Evolutionary conservation across 1,284 basidiomycete genomes (phyloP).

Genomic region (Thelephora terrestris): DNA sequence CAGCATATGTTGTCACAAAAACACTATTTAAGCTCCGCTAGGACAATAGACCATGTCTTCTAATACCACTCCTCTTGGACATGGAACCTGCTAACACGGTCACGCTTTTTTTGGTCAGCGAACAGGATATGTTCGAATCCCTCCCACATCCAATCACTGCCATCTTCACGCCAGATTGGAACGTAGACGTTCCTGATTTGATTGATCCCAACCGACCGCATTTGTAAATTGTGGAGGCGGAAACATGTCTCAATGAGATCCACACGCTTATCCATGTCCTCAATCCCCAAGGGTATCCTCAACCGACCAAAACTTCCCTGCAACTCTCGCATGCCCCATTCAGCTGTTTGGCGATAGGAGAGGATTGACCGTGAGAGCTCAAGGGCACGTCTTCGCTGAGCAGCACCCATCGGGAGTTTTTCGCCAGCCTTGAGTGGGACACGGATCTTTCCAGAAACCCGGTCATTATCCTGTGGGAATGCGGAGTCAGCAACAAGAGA

Average conservation of each 20-base stretch:
- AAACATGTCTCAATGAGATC: constrained; percentile 24
- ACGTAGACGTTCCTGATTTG: constrained; percentile 30
- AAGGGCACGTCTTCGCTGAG: constrained; percentile 12
- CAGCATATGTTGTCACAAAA: too few relatives aligned
- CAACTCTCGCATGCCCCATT: constrained; percentile 34
- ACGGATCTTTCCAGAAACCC: constrained; percentile 18
- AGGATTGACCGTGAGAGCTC: constrained; percentile 24
- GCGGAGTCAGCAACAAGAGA: constrained; percentile 12
- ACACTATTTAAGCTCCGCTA: too few relatives aligned
- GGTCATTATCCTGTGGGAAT: constrained; percentile 8
- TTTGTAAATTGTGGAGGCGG: constrained; percentile 23
- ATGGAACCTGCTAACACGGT: constrained; percentile 22
- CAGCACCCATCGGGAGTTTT: constrained; percentile 13
- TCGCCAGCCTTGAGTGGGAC: constrained; percentile 28
- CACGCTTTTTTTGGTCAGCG: constrained; percentile 18
- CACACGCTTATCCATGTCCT: constrained; percentile 14
- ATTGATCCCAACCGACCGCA: constrained; percentile 25
- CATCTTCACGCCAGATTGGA: constrained; percentile 22
- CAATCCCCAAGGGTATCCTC: constrained; percentile 25
- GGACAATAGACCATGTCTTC: too few relatives aligned
- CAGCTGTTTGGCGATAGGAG: constrained; percentile 30
- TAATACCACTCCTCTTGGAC: background rate
- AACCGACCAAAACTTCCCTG: constrained; percentile 33
- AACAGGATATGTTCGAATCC: constrained; percentile 25
- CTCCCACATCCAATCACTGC: constrained; percentile 21